phyloP scores from a whole-genome alignment of 2,329 filamentous ascomycete genomes.

The Didymella segeticola region DNA sequence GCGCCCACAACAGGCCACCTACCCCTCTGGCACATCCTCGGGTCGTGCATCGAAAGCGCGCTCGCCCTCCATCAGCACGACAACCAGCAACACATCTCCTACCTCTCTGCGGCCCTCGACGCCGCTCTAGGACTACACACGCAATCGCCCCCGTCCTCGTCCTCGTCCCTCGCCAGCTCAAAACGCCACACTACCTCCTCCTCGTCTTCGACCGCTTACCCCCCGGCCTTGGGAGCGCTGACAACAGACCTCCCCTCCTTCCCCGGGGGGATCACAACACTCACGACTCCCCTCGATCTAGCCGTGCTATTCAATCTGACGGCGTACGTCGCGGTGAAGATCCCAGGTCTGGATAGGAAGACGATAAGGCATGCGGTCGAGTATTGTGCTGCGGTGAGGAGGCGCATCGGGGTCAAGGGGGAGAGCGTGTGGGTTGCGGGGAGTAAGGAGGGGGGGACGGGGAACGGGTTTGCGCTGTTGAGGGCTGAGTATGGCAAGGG shows the following conservation, averaged over 20 bases:
- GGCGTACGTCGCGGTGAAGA: slow-evolving; percentile 28
- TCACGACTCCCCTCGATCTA: slow-evolving; percentile 29
- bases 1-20: slow-evolving; percentile 2
- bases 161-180: slow-evolving; percentile 11
- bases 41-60: slow-evolving; percentile 27
- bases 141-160: background rate
- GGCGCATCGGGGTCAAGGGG: slow-evolving; percentile 25
- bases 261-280: background rate
- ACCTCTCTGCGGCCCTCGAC: slow-evolving; percentile 28
- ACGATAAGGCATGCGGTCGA: slow-evolving; percentile 33
- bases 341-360: slow-evolving; percentile 28
- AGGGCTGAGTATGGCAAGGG: slow-evolving; percentile 23
- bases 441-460: background rate
- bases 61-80: slow-evolving; percentile 25
- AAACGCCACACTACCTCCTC: slow-evolving; percentile 4
- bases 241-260: slow-evolving; percentile 19
- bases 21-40: slow-evolving; percentile 29
- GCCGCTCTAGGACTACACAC: slow-evolving; percentile 23
- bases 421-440: slow-evolving; percentile 29
- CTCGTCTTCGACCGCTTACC: too few species aligned
- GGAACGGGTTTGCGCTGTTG: slow-evolving; percentile 19
- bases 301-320: slow-evolving; percentile 34
- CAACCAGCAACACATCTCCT: slow-evolving; percentile 29
- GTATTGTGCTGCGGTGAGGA: slow-evolving; percentile 29
- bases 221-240: background rate